phyloP scores from a whole-genome alignment of 2,329 filamentous ascomycete genomes.

The Mycocentrospora acerina region DNA sequence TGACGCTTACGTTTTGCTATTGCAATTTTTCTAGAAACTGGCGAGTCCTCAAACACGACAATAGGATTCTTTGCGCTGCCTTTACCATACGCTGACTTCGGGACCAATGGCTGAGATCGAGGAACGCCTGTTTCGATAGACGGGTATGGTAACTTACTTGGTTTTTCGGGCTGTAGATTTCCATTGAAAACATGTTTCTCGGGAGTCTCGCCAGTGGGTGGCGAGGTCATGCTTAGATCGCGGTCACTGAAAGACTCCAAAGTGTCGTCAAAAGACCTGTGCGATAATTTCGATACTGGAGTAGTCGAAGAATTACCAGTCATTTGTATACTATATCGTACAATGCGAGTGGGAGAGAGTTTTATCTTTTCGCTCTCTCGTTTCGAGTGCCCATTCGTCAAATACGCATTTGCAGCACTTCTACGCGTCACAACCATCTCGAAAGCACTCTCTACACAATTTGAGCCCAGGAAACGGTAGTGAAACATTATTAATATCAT shows the following conservation, averaged over 20 bases:
- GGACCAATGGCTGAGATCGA: not conserved
- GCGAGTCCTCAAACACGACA: conserved; percentile 17
- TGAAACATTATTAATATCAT: no score
- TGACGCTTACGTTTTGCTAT: not conserved
- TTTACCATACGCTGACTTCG: conserved; percentile 3
- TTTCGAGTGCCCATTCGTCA: not conserved
- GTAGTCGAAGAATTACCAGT: not conserved
- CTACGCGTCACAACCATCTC: conserved; percentile 14
- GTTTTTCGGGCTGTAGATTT: not conserved
- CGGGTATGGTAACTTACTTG: not conserved
- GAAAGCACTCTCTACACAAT: not conserved
- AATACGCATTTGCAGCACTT: conserved; percentile 6
- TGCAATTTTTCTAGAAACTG: conserved; percentile 3
- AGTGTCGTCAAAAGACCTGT: not conserved
- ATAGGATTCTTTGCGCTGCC: conserved; percentile 28
- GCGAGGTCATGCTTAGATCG: conserved; percentile 15
- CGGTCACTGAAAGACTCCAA: conserved; percentile 6
- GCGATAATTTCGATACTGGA: not conserved
- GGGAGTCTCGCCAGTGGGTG: conserved; percentile 1
- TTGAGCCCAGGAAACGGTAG: not conserved
- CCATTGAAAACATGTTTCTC: not conserved
- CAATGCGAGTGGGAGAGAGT: conserved; percentile 1
- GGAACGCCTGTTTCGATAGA: no score
- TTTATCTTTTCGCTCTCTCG: not conserved
- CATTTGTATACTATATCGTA: not conserved